Percentiles rank a stretch among this genome's conserved stretches.
Conservation (phyloP, 2,329 filamentous ascomycete genomes). For the Diplodia corticola region DNA sequence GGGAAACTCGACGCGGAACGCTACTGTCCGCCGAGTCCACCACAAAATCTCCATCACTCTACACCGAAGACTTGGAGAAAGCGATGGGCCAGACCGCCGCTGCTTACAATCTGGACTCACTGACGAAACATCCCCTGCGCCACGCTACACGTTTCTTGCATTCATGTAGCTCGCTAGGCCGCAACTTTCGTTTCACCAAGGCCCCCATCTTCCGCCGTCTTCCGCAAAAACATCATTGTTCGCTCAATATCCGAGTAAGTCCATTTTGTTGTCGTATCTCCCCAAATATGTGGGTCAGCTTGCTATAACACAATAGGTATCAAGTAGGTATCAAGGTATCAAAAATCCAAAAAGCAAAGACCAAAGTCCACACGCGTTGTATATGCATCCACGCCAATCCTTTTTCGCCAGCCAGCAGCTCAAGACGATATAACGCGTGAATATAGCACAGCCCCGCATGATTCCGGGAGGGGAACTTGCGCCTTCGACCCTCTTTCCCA, state of each 20-base stretch:
- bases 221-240: background rate
- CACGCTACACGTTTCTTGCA: background rate
- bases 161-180: background rate
- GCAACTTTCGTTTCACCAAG: conserved; percentile 20
- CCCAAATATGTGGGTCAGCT: background rate
- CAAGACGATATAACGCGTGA: background rate
- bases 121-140: background rate
- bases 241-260: background rate
- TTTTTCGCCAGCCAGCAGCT: background rate
- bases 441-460: background rate
- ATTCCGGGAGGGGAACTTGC: background rate
- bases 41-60: too few relatives aligned
- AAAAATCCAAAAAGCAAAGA: conserved; percentile 1
- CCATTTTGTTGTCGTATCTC: background rate
- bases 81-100: background rate
- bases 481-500: background rate
- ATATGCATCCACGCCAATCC: background rate
- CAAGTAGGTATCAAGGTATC: conserved; percentile 17
- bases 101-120: background rate
- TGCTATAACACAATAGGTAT: conserved; percentile 17
- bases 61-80: background rate
- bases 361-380: background rate
- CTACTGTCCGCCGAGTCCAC: background rate
- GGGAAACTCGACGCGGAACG: background rate
- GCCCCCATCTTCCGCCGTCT: too few relatives aligned